These are phyloP conservation scores for Phlebopus sp. DNA, from an alignment of 1,284 basidiomycete genomes.

Conservation along the genomic window DNA sequence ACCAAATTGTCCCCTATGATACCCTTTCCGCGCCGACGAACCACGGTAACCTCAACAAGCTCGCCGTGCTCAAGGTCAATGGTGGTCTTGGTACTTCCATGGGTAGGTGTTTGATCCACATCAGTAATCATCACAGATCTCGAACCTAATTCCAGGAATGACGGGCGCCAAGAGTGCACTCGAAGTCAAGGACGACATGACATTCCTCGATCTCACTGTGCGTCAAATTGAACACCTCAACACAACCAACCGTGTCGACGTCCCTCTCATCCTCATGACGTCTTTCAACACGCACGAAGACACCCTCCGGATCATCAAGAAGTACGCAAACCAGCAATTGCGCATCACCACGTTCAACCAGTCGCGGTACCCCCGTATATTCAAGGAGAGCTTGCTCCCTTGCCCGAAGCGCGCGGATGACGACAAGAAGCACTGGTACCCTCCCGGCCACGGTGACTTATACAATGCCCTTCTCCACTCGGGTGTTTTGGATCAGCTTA, in stretches of 20 bases:
- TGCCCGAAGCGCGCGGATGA: slow-evolving; percentile 84
- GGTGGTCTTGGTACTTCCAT: slow-evolving; percentile 98
- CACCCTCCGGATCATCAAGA: slow-evolving; percentile 97
- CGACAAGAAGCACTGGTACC: slow-evolving; percentile 98
- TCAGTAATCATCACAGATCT: not conserved
- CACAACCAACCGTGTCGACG: slow-evolving; percentile 72
- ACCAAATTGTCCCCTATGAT: slow-evolving; percentile 91
- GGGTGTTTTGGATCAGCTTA: slow-evolving; percentile 92
- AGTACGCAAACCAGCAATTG: slow-evolving; percentile 98
- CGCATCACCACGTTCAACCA: slow-evolving; percentile 98
- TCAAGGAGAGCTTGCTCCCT: slow-evolving; percentile 92
- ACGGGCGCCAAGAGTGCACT: slow-evolving; percentile 90
- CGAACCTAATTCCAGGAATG: slow-evolving; percentile 59
- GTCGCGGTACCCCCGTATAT: slow-evolving; percentile 96
- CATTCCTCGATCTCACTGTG: slow-evolving; percentile 96
- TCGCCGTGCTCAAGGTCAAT: slow-evolving; percentile 99
- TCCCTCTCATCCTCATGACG: slow-evolving; percentile 99
- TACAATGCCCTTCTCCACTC: slow-evolving; percentile 95
- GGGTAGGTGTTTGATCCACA: slow-evolving; percentile 50
- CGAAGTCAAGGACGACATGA: slow-evolving; percentile 97
- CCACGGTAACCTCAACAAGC: slow-evolving; percentile 80
- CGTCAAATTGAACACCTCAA: slow-evolving; percentile 94
- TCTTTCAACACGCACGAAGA: slow-evolving; percentile 99
- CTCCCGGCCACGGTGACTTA: slow-evolving; percentile 97
- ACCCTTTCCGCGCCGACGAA: slow-evolving; percentile 64